phyloP scores from a whole-genome alignment of 495 filamentous ascomycete species.

The Trichoderma reesei region DNA sequence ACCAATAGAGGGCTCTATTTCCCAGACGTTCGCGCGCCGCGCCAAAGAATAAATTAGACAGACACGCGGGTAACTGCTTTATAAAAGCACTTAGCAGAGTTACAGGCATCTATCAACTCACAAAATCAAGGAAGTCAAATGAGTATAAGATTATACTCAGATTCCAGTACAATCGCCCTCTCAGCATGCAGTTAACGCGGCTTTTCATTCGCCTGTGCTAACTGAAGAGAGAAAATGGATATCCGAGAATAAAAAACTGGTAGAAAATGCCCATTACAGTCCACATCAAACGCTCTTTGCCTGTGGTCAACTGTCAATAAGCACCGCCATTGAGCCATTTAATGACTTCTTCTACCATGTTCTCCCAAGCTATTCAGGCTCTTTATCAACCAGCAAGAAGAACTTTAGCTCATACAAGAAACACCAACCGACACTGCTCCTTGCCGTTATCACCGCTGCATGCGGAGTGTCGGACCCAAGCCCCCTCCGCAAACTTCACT shows the following conservation, averaged over 20 bases:
- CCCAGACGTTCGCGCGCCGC: background rate
- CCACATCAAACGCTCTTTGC: background rate
- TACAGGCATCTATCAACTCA: background rate
- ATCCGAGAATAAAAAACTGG: background rate
- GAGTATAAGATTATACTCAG: no score
- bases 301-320: background rate
- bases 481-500: background rate
- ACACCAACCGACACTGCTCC: background rate
- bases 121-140: background rate
- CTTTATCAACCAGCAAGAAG: background rate
- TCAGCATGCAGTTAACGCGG: no score
- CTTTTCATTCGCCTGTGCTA: no score
- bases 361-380: background rate
- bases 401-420: background rate
- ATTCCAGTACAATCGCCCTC: no score
- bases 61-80: background rate
- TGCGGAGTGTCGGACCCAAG: background rate
- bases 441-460: background rate
- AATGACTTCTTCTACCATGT: background rate
- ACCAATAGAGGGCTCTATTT: background rate
- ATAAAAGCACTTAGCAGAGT: background rate
- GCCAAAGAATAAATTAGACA: background rate
- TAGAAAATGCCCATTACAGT: background rate
- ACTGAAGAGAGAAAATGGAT: background rate
- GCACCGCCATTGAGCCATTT: background rate